Evolutionary conservation across 192 early-diverging fungal genomes (phyloP), one percentile per base, ranked within the genome.

Genomic region (Coemansia reversa): DNA sequence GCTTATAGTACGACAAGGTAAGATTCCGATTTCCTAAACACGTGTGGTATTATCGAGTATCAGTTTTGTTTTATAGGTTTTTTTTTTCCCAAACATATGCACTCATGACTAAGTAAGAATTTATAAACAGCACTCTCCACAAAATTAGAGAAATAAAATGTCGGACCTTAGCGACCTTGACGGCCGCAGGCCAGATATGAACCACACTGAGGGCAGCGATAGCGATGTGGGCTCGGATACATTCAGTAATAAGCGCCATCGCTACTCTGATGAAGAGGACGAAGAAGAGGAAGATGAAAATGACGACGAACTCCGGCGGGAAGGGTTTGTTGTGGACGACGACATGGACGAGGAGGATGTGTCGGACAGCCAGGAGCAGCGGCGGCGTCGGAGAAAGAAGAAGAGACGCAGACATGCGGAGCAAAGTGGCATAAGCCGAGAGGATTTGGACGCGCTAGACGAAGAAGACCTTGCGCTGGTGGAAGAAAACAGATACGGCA

Each of bases 391-490:
- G 74, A 74, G 55, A 64, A 63, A 65, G 58, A 67, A 58, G 58
- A 57, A 66, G 59, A 55, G 57, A 45, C 20, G 66, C n/a, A 51
- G 57, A 27, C 49, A 59, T 35, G 66, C 62, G 7, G 20, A n/a
- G n/a, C 29, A 67, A 28, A n/a, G 51, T 35, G 58, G 20, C 8
- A 29, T 9, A 23, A 42, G 18, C 1, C 42, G 30, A 7, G 60
- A 52, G 51, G 51, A 60, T 27, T 90, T 93, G 56, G 91, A 95
- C 51, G 86, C 87, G 35, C 75, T 94, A 16, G 92, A 94, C 24
- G 95, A 95, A 18, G 97, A 99, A 59, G 97, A 99, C 73, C 70
- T 96, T 55, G 93, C 91, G 22, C 84, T 98, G 27, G 84, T 99
- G 28, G 89, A 89, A 32, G 95, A 95, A 64, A 97, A 96, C 85